These are phyloP conservation scores for Anacardium occidentale DNA, from an alignment of 345 rosid species.

Conservation along the genomic window DNA sequence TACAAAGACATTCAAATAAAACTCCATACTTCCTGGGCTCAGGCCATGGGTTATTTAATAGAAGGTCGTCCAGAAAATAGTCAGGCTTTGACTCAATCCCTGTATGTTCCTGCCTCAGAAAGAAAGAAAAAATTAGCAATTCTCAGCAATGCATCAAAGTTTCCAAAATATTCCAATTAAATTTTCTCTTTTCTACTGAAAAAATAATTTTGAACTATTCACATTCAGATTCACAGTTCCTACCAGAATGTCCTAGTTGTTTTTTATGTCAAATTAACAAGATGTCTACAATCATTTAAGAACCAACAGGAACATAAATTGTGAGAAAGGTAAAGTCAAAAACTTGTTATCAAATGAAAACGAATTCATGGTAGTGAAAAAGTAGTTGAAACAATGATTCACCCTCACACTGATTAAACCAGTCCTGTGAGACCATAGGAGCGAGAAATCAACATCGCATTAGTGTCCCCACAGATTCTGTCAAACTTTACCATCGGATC, in stretches of 20 bases:
- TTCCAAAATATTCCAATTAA: neutral
- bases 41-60: slow-evolving; percentile 94
- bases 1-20: slow-evolving; percentile 6
- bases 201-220: neutral
- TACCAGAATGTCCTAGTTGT: neutral
- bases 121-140: slow-evolving; percentile 10
- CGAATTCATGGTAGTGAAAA: neutral
- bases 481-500: slow-evolving; percentile 83
- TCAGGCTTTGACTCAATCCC: slow-evolving; percentile 95
- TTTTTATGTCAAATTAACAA: neutral
- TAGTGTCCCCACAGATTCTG: slow-evolving; percentile 75
- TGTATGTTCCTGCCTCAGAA: slow-evolving; percentile 66
- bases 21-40: slow-evolving; percentile 62
- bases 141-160: neutral
- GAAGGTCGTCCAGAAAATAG: slow-evolving; percentile 93
- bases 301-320: too few species aligned
- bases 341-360: too few species aligned
- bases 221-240: neutral
- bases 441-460: slow-evolving; percentile 86
- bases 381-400: slow-evolving; percentile 10
- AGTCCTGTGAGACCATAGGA: slow-evolving; percentile 92
- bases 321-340: neutral
- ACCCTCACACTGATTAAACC: slow-evolving; percentile 88
- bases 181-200: neutral
- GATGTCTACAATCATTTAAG: neutral